phyloP scores from a whole-genome alignment of 306 rosid species.

The Lathyrus oleraceus region DNA sequence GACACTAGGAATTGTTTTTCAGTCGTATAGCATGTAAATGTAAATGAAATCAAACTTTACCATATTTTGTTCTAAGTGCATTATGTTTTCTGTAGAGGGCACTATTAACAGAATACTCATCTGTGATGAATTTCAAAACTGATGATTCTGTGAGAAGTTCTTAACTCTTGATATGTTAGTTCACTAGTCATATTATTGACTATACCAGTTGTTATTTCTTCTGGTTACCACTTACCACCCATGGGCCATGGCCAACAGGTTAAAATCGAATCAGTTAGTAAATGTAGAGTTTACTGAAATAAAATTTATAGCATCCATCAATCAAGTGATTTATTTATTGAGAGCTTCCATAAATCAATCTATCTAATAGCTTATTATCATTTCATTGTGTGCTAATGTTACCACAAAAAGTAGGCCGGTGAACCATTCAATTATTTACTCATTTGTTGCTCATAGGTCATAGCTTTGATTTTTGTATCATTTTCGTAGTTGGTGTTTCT shows the following conservation, averaged over 20 bases:
- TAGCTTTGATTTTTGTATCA: slow-evolving; percentile 15
- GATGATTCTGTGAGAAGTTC: slow-evolving; percentile 30
- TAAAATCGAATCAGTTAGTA: not conserved
- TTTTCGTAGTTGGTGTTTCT: slow-evolving; percentile 5
- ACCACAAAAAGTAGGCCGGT: slow-evolving; percentile 18
- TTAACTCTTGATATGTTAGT: not conserved
- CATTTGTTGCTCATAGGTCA: not conserved
- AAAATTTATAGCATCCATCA: slow-evolving; percentile 12
- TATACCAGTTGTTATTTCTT: slow-evolving; percentile 1
- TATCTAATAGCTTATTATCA: not conserved
- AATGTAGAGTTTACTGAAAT: not conserved
- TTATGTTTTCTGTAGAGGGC: not conserved
- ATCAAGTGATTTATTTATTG: not conserved
- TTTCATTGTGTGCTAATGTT: slow-evolving; percentile 6
- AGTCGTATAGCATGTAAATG: slow-evolving; percentile 4
- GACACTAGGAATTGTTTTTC: slow-evolving; percentile 32
- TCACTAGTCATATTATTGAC: slow-evolving; percentile 20
- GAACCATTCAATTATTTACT: slow-evolving; percentile 19
- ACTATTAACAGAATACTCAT: slow-evolving; percentile 9
- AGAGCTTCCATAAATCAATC: slow-evolving; percentile 24
- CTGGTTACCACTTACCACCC: not conserved
- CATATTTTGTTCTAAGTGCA: slow-evolving; percentile 24
- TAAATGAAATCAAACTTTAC: slow-evolving; percentile 8
- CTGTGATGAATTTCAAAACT: slow-evolving; percentile 9
- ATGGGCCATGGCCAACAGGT: not conserved